A percentile compares a stretch with the other conserved stretches of the same genome.
Conservation (phyloP, 805 yeast species). For the Saccharomycopsis olivae region DNA sequence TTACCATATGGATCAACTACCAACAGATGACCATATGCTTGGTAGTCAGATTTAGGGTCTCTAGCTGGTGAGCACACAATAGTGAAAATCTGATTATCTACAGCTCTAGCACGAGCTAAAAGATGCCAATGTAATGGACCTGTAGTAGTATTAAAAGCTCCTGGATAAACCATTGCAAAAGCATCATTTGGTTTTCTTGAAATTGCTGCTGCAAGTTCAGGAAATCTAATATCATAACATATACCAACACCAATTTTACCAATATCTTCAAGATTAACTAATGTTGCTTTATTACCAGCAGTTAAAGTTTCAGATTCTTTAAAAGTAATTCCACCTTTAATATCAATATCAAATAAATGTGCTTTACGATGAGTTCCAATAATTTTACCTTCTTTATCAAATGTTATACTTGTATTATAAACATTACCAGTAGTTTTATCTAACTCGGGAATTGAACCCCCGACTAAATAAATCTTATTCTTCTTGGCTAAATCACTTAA, state of each 20-base stretch:
- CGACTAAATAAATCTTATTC: constrained; percentile 55
- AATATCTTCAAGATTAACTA: constrained; percentile 50
- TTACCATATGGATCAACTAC: constrained; percentile 55
- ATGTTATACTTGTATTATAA: constrained; percentile 68
- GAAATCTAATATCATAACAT: constrained; percentile 74
- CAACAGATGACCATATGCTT: constrained; percentile 58
- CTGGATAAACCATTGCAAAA: constrained; percentile 72
- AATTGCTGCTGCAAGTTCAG: constrained; percentile 65
- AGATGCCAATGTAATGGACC: constrained; percentile 81
- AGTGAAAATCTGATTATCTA: constrained; percentile 64
- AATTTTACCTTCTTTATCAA: constrained; percentile 59
- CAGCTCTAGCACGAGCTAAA: constrained; percentile 61
- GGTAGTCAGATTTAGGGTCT: constrained; percentile 48
- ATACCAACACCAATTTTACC: constrained; percentile 80
- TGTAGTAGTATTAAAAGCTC: constrained; percentile 76
- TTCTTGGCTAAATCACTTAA: constrained; percentile 58
- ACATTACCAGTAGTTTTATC: constrained; percentile 43
- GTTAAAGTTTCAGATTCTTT: constrained; percentile 67
- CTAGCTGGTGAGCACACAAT: constrained; percentile 86
- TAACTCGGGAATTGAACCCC: constrained; percentile 88
- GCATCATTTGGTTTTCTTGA: constrained; percentile 47
- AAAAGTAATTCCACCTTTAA: constrained; percentile 84
- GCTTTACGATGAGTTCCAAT: constrained; percentile 86
- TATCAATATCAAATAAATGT: constrained; percentile 86
- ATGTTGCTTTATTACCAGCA: constrained; percentile 77